These are phyloP conservation scores for Priceomyces castillae DNA, from an alignment of 805 yeast genomes.

Conservation along the genomic window DNA sequence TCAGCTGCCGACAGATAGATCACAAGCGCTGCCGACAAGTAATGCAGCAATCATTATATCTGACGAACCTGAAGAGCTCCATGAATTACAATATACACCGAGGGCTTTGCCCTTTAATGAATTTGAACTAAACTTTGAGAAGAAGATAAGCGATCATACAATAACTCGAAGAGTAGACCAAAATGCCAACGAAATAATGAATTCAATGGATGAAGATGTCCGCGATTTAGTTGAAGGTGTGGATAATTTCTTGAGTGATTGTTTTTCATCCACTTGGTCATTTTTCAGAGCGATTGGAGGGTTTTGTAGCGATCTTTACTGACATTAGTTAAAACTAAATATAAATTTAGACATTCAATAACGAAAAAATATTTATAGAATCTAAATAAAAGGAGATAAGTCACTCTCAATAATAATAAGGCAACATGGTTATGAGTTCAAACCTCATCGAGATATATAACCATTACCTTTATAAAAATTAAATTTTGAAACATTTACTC, in stretches of 20 bases:
- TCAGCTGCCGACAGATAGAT: neutral
- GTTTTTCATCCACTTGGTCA: constrained; percentile 12
- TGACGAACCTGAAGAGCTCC: constrained; percentile 6
- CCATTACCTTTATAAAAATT: neutral
- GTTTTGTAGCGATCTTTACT: constrained; percentile 2
- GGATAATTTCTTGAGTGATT: constrained; percentile 17
- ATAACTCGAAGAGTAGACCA: constrained; percentile 8
- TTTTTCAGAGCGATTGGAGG: neutral
- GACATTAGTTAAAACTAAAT: neutral
- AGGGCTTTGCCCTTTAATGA: constrained; percentile 22
- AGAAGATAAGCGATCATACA: constrained; percentile 1
- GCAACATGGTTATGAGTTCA: neutral
- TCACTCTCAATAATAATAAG: neutral
- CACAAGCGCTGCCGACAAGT: constrained; percentile 1
- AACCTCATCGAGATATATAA: neutral
- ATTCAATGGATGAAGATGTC: constrained; percentile 17
- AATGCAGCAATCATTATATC: neutral
- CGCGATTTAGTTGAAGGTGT: constrained; percentile 17
- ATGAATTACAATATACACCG: constrained; percentile 18
- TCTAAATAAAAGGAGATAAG: neutral
- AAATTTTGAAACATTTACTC: constrained; percentile 53
- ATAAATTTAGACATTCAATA: neutral
- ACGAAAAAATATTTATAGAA: neutral
- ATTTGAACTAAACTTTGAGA: constrained; percentile 15
- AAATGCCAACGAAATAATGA: constrained; percentile 8